Evolutionary conservation across 768 basidiomycete genomes (phyloP), one percentile per base, ranked within the genome.

Genomic region (Hericium coralloides): DNA sequence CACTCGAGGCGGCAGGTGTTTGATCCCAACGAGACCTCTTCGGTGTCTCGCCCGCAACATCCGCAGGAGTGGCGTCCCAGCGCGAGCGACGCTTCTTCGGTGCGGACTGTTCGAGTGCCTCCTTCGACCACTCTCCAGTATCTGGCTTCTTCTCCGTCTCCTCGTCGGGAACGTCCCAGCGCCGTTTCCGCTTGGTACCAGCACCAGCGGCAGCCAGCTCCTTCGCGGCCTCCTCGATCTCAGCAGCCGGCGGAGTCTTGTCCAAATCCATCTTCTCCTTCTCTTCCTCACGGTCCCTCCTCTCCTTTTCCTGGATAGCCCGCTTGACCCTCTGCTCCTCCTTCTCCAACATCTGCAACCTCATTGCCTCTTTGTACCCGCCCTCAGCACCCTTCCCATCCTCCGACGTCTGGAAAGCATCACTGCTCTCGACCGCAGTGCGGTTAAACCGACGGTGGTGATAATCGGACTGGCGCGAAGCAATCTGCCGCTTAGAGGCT

Each of bases 11-110:
- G 52, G 80, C 78, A 6, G 97, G 94, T 17, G 92, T 90, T 72
- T 97, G 93, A 70, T 99, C 97, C 97, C 95, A 99, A 52, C 95
- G 83, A 26, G 95, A 98, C 52, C 87, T 86, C 69, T 94, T 95
- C 26, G 90, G 89, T 17, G 87, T 83, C 62, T 91, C 85, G 41
- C 76, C 73, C 8, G 75, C 68, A 55, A 75, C 79, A 56, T 92
- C 92, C 4, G 86, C 81, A 12, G 95, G 93, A 0, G 93, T 83
- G 53, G 93, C 92, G 70, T 98, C 95, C 95, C 95, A 98, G 51
- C 95, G 81, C 56, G 95, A 98, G 63, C 92, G 85, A 59, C 92
- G 87, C 73, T 95, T 95, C 73, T 91, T 94, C 47, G 91, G 84
- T 22, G 85, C 84, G 56, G 86, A 82, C 25, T 77, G 79, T 53